phyloP scores from a whole-genome alignment of 116 monocot species.

The Iris pallida region DNA sequence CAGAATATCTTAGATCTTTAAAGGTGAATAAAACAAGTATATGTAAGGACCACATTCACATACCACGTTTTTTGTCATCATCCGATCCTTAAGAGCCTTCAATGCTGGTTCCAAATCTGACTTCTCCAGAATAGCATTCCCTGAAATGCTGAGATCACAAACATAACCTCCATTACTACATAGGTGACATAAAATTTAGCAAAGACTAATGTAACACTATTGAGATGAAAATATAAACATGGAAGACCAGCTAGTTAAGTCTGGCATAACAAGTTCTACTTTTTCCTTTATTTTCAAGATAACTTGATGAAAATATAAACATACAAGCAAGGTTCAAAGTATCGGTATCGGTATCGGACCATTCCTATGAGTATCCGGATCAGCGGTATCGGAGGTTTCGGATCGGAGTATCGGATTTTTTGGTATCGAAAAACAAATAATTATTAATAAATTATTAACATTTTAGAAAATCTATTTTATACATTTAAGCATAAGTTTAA shows the following conservation, averaged over 20 bases:
- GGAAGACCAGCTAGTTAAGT: not conserved
- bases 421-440: no score
- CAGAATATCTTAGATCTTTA: not conserved
- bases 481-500: no score
- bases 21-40: slow-evolving; percentile 1
- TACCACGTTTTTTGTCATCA: slow-evolving; percentile 99
- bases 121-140: slow-evolving; percentile 75
- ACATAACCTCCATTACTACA: not conserved
- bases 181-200: not conserved
- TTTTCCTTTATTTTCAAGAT: not conserved
- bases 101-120: slow-evolving; percentile 84
- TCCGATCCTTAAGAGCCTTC: slow-evolving; percentile 86
- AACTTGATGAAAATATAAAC: not conserved
- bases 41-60: slow-evolving; percentile 16
- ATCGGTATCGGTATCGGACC: no score
- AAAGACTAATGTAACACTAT: no score
- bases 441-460: no score
- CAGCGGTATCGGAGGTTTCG: no score
- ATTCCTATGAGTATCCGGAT: no score
- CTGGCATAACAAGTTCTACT: not conserved
- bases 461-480: no score
- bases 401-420: no score
- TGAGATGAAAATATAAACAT: no score
- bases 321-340: not conserved
- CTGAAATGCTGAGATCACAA: slow-evolving; percentile 58